phyloP scores from a whole-genome alignment of 768 basidiomycete species.

The Termitomyces sp. region DNA sequence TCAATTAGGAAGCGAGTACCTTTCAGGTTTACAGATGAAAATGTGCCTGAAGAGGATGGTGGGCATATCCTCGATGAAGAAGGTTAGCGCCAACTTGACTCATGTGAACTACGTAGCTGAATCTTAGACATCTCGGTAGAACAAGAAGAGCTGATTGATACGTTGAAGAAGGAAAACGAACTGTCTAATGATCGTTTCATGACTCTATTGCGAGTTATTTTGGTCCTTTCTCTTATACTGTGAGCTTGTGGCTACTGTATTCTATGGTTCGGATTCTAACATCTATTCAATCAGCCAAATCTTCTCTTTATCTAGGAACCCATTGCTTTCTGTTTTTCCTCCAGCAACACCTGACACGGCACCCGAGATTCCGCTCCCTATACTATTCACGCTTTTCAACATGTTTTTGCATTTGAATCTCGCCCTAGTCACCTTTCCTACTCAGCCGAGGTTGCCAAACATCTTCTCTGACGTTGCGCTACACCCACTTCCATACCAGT shows the following conservation, averaged over 20 bases:
- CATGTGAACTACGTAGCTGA: not conserved
- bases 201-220: constrained; percentile 31
- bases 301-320: constrained; percentile 41
- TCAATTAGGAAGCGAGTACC: constrained; percentile 40
- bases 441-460: constrained; percentile 28
- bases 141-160: constrained; percentile 53
- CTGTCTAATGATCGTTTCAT: constrained; percentile 36
- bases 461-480: constrained; percentile 15
- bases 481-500: constrained; percentile 23
- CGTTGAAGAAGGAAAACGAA: constrained; percentile 38
- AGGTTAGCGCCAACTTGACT: constrained; percentile 24
- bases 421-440: constrained; percentile 33
- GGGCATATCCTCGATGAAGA: constrained; percentile 44
- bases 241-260: constrained; percentile 23
- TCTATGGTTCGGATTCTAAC: not conserved
- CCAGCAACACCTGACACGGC: constrained; percentile 12
- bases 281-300: constrained; percentile 35
- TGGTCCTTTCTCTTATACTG: constrained; percentile 42
- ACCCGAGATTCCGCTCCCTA: constrained; percentile 37
- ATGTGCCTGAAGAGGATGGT: constrained; percentile 23
- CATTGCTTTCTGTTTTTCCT: constrained; percentile 40
- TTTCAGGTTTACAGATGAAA: constrained; percentile 29
- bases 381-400: constrained; percentile 40
- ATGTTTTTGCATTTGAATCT: constrained; percentile 48
- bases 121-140: constrained; percentile 29